Percentiles rank a stretch among this genome's conserved stretches.
Evolutionary conservation across 345 rosid species (phyloP).

Genomic region (Linum trigynum): DNA sequence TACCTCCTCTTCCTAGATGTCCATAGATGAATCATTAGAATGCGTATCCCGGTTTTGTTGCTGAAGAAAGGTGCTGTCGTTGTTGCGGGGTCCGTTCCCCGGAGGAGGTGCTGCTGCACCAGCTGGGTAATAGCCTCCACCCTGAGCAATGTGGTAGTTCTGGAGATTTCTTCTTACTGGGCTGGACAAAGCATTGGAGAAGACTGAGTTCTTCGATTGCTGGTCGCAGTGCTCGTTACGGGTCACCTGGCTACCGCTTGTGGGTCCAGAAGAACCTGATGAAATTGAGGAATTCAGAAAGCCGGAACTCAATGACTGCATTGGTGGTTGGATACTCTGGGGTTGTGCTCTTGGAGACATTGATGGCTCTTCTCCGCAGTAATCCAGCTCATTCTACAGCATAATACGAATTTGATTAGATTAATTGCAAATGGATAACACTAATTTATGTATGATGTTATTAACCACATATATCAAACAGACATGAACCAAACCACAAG

Average conservation of each 20-base stretch:
- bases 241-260: slow-evolving; percentile 30
- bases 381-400: slow-evolving; percentile 47
- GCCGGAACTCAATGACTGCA: slow-evolving; percentile 35
- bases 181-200: slow-evolving; percentile 81
- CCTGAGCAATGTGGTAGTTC: slow-evolving; percentile 58
- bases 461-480: not conserved
- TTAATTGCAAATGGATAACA: not conserved
- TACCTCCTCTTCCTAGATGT: slow-evolving; percentile 35
- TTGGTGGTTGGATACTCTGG: slow-evolving; percentile 34
- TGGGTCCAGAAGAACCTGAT: slow-evolving; percentile 48
- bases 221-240: slow-evolving; percentile 59
- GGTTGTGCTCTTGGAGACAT: slow-evolving; percentile 54
- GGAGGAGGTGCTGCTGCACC: slow-evolving; percentile 36
- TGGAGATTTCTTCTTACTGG: slow-evolving; percentile 66
- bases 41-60: slow-evolving; percentile 54
- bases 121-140: slow-evolving; percentile 34
- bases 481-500: not conserved
- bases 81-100: slow-evolving; percentile 32
- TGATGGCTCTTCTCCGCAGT: slow-evolving; percentile 42
- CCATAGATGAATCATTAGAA: slow-evolving; percentile 82
- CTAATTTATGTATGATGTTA: not conserved
- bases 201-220: slow-evolving; percentile 62
- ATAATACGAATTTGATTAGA: slow-evolving; percentile 4
- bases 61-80: slow-evolving; percentile 33
- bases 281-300: slow-evolving; percentile 46